Evolutionary conservation across 2,329 filamentous ascomycete species (phyloP).

Genomic region (Calonectria pseudoturangicola): DNA sequence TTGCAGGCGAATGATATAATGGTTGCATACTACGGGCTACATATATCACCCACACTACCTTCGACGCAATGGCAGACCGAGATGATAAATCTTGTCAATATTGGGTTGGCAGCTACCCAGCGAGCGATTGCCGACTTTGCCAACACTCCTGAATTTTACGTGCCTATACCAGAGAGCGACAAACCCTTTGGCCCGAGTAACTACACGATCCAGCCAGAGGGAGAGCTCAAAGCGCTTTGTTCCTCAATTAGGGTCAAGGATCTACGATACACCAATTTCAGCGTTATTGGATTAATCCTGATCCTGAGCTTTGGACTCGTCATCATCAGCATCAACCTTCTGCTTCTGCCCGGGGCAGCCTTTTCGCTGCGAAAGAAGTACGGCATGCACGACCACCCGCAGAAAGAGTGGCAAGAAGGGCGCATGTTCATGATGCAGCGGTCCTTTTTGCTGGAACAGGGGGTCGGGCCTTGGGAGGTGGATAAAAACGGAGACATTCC

Average conservation of each 20-base stretch:
- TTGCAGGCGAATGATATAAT: neutral
- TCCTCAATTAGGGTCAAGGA: neutral
- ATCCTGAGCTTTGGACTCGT: neutral
- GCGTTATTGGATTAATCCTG: neutral
- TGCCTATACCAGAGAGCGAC: neutral
- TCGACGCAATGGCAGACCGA: conserved; percentile 4
- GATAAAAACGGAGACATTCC: neutral
- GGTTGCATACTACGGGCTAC: neutral
- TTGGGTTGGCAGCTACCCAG: neutral
- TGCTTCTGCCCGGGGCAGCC: neutral
- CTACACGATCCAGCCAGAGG: neutral
- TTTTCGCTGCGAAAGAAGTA: neutral
- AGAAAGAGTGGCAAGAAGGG: neutral
- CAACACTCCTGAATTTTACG: neutral
- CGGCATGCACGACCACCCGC: neutral
- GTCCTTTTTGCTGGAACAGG: neutral
- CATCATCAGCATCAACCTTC: neutral
- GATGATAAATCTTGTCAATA: neutral
- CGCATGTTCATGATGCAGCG: conserved; percentile 18
- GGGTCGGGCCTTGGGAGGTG: conserved; percentile 1
- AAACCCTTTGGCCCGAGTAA: neutral
- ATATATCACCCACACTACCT: neutral
- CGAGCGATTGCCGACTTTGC: neutral
- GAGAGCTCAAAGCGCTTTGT: neutral
- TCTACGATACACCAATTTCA: neutral